Evolutionary conservation across 768 basidiomycete species (phyloP), one percentile per base, ranked within the genome.

Genomic region (Xerocomus brunneocitrinus): DNA sequence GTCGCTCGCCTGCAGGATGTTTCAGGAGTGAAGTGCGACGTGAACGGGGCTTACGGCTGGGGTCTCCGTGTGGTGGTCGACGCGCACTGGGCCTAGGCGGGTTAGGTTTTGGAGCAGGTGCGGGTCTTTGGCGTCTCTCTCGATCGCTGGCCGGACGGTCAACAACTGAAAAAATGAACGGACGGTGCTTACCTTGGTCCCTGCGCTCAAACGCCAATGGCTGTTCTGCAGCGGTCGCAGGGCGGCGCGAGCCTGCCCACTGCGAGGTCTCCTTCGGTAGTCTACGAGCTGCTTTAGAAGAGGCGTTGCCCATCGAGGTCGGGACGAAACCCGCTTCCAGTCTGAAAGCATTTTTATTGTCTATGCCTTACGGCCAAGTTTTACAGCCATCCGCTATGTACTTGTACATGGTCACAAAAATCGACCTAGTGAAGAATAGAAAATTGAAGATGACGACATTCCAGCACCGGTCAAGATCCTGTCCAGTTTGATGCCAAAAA

Each of bases 71-170:
- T 19, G 19, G 19, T 19, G 19, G 22, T 67, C 76, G 48, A 80
- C 59, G 31, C 72, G 74, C 24, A 91, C 89, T 12, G 79, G 82
- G 1, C 89, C 89, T 2, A 92, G 72, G 35, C 68, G 73, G 58
- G 58, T 79, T 47, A 93, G 69, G 58, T 87, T 89, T 34, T 79
- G 74, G 59, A 87, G 66, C 47, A 91, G 79, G 27, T 89, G 79
- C 2, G 87, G 86, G 61, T 93, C 89, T 50, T 73, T 74, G n/a
- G 81, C 76, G 59, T 92, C 88, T 49, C 63, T 70, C 50, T 81
- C 74, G 60, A 89, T 82, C 8, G 73, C 87, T 89, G 58, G 50
- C 43, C 54, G 46, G 36, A 43, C 41, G 35, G 10, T 43, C 42
- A 34, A 13, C 19, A 19, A 19, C 19, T 19, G 19, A 19, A 19